Conservation (phyloP, 805 yeast species). For the Candida nemodendra region DNA sequence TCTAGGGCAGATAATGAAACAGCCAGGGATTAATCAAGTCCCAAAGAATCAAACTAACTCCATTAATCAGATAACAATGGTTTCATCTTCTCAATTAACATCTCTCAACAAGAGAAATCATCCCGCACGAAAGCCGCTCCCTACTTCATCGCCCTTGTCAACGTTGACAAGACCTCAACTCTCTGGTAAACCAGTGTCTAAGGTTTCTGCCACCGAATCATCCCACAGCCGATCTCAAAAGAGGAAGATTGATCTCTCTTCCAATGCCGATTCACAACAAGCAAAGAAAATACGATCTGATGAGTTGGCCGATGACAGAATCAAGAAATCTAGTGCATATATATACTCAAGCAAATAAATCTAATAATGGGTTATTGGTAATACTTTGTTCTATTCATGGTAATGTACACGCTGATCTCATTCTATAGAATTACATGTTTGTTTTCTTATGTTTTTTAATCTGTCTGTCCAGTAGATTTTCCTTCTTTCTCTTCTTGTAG, state of each 20-base stretch:
- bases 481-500: slow-evolving; percentile 21
- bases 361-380: not conserved
- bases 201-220: no score
- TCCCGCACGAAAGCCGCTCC: not conserved
- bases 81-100: slow-evolving; percentile 10
- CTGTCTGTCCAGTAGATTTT: slow-evolving; percentile 18
- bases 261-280: slow-evolving; percentile 1
- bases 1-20: slow-evolving; percentile 15
- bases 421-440: not conserved
- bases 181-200: not conserved
- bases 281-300: not conserved
- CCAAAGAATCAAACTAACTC: slow-evolving; percentile 5
- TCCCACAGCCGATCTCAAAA: not conserved
- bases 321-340: slow-evolving; percentile 16
- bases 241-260: slow-evolving; percentile 3
- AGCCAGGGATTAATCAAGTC: slow-evolving; percentile 11
- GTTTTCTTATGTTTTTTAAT: slow-evolving; percentile 13
- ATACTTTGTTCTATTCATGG: no score
- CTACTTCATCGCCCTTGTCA: no score
- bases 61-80: slow-evolving; percentile 13
- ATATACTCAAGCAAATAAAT: slow-evolving; percentile 6
- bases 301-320: not conserved
- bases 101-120: not conserved
- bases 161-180: no score
- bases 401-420: not conserved